Percentiles rank a stretch among this genome's conserved stretches.
phyloP scores from a whole-genome alignment of 345 rosid species.

The Combretum micranthum region DNA sequence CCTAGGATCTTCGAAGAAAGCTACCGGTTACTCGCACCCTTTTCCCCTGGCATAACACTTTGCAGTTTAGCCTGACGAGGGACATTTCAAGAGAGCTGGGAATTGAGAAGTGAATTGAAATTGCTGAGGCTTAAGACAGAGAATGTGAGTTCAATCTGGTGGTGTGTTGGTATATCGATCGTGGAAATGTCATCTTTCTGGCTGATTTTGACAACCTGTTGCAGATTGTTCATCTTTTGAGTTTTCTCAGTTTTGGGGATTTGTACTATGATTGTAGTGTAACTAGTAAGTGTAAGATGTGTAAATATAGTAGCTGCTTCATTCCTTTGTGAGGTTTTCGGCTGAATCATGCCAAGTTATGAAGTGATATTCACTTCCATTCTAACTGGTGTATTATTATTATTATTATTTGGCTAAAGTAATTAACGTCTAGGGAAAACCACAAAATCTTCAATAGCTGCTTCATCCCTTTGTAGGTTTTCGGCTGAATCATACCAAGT shows the following conservation, averaged over 20 bases:
- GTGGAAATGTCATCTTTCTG: no score
- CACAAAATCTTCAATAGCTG: no score
- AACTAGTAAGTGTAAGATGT: slow-evolving; percentile 1
- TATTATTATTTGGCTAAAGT: no score
- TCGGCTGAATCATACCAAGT: no score
- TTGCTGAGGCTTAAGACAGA: slow-evolving; percentile 1
- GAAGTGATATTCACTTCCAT: no score
- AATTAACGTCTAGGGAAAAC: no score
- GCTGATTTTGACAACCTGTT: background rate
- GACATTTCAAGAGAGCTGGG: slow-evolving; percentile 89
- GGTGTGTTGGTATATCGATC: slow-evolving; percentile 6
- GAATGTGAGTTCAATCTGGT: background rate
- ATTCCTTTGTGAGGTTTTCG: no score
- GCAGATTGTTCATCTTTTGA: background rate
- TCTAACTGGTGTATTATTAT: no score
- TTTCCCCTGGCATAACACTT: slow-evolving; percentile 91
- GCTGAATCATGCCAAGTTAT: no score
- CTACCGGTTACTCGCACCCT: slow-evolving; percentile 92
- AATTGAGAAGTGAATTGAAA: slow-evolving; percentile 48
- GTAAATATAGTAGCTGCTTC: slow-evolving; percentile 11
- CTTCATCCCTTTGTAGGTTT: no score
- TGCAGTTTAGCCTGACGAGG: slow-evolving; percentile 87
- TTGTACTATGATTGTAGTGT: slow-evolving; percentile 4
- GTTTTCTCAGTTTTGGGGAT: slow-evolving; percentile 4
- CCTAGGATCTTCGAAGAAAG: slow-evolving; percentile 94